Evolutionary conservation across 2,329 filamentous ascomycete genomes (phyloP).

Genomic region (Hirsutella rhossiliensis): DNA sequence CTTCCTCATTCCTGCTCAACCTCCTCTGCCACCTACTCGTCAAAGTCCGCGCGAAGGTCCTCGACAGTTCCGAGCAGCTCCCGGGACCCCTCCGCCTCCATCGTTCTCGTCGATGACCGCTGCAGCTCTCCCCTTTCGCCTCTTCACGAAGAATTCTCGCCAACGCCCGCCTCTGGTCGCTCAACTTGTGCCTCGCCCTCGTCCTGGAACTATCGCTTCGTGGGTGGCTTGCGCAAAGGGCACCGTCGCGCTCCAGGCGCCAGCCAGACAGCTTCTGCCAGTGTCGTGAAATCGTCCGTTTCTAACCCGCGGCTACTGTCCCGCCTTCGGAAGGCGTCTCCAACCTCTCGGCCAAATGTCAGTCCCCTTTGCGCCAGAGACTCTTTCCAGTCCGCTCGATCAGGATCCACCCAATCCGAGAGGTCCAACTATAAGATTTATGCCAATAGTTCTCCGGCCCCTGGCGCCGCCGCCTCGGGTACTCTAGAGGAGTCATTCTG

Average conservation of each 20-base stretch:
- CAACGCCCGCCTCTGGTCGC: neutral
- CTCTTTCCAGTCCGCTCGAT: too few relatives aligned
- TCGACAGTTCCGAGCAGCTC: conserved; percentile 34
- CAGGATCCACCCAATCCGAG: too few relatives aligned
- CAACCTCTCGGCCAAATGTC: too few relatives aligned
- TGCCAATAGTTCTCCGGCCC: conserved; percentile 28
- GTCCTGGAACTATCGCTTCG: conserved; percentile 41
- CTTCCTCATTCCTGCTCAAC: conserved; percentile 19
- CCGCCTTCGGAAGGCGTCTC: neutral
- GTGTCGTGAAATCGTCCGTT: conserved; percentile 10
- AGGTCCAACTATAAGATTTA: conserved; percentile 39
- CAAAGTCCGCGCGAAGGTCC: conserved; percentile 29
- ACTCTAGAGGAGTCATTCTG: conserved; percentile 14
- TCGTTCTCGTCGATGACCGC: neutral
- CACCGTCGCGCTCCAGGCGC: conserved; percentile 7
- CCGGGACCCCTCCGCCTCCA: conserved; percentile 33
- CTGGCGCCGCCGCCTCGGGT: neutral
- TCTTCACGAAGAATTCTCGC: conserved; percentile 24
- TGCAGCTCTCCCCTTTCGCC: conserved; percentile 28
- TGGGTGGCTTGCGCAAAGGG: conserved; percentile 43
- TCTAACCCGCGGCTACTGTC: conserved; percentile 11
- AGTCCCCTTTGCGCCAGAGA: too few relatives aligned
- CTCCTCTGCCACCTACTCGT: conserved; percentile 17
- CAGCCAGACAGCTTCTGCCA: neutral
- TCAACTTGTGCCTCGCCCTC: conserved; percentile 14